phyloP scores from a whole-genome alignment of 1,139 yeast species.

The Geotrichum fermentans region DNA sequence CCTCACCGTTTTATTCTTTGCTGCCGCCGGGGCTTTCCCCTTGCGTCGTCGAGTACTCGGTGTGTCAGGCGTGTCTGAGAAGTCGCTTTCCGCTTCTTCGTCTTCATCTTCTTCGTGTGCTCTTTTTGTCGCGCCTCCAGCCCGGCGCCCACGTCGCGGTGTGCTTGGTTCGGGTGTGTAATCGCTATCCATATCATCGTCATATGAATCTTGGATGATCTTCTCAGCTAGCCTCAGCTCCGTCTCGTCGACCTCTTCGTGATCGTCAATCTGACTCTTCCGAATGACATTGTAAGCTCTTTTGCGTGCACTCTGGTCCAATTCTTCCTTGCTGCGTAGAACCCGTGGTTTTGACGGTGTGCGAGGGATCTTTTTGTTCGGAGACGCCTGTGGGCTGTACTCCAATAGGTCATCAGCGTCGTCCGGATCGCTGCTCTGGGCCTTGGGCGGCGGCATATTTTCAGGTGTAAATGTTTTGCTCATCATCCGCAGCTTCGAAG shows the following conservation, averaged over 20 bases:
- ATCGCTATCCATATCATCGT: slow-evolving; percentile 2
- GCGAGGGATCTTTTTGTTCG: slow-evolving; percentile 6
- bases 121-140: neutral
- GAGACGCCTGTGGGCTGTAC: slow-evolving; percentile 3
- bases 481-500: slow-evolving; percentile 29
- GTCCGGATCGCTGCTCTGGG: slow-evolving; percentile 15
- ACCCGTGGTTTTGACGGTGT: slow-evolving; percentile 16
- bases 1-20: neutral
- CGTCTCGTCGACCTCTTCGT: slow-evolving; percentile 36
- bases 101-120: neutral
- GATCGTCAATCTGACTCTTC: slow-evolving; percentile 39
- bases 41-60: neutral
- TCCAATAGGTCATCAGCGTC: neutral
- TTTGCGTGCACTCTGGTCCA: slow-evolving; percentile 50
- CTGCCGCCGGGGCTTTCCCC: neutral
- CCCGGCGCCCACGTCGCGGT: neutral
- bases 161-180: neutral
- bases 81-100: slow-evolving; percentile 18
- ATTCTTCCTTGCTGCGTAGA: slow-evolving; percentile 31
- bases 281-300: slow-evolving; percentile 43
- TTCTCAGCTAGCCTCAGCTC: slow-evolving; percentile 49
- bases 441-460: slow-evolving; percentile 5
- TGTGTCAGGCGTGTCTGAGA: slow-evolving; percentile 6
- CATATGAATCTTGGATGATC: slow-evolving; percentile 36
- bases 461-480: slow-evolving; percentile 9